Evolutionary conservation across 78 protist species (phyloP).

Genomic region (Pigoraptor vietnamica): DNA sequence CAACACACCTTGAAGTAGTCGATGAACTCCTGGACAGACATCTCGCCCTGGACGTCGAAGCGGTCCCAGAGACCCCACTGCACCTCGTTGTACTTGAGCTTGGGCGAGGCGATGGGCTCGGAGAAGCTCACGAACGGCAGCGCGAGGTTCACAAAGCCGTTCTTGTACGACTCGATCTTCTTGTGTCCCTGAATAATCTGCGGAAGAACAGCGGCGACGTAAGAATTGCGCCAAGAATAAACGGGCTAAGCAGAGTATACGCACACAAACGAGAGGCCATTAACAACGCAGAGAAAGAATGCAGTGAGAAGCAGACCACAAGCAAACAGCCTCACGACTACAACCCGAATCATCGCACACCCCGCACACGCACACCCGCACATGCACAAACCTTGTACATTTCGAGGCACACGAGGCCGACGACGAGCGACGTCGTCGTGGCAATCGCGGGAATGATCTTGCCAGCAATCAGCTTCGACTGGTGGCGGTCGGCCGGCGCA

Average conservation of each 20-base stretch:
- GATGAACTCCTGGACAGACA: constrained; percentile 57
- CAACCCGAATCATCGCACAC: not conserved
- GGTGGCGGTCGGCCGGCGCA: constrained; percentile 56
- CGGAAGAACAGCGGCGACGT: not conserved
- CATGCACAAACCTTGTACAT: constrained; percentile 74
- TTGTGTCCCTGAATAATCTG: constrained; percentile 19
- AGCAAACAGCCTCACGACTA: not conserved
- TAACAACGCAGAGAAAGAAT: no score
- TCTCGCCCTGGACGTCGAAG: constrained; percentile 62
- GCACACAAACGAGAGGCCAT: no score
- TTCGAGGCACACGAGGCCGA: constrained; percentile 92
- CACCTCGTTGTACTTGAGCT: constrained; percentile 46
- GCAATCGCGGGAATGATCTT: constrained; percentile 99
- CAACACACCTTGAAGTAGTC: constrained; percentile 9
- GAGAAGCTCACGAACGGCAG: constrained; percentile 85
- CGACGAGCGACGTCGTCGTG: constrained; percentile 98
- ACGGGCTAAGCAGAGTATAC: no score
- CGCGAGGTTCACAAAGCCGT: constrained; percentile 94
- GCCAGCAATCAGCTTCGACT: constrained; percentile 94
- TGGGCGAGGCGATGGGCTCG: constrained; percentile 89
- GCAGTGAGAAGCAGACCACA: not conserved
- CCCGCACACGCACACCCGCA: no score
- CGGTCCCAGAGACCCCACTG: constrained; percentile 82
- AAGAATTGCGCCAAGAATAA: not conserved
- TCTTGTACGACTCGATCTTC: constrained; percentile 74